Evolutionary conservation across 2,329 filamentous ascomycete species (phyloP).

Genomic region (Thielaviopsis punctulata): DNA sequence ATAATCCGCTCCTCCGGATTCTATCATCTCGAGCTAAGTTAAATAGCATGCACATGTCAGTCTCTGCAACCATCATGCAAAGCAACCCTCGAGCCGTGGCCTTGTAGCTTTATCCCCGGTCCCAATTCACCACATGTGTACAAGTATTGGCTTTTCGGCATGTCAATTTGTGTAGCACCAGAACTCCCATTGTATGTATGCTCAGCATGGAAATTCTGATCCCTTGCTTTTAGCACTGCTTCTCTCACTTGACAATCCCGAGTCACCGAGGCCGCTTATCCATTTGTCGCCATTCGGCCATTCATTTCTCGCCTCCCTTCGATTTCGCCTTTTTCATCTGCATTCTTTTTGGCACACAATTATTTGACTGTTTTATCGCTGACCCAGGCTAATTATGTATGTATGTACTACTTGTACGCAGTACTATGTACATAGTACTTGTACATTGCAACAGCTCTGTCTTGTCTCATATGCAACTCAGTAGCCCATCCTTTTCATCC

Average conservation of each 20-base stretch:
- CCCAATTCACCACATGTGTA: neutral
- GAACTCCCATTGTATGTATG: neutral
- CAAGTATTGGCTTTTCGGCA: neutral
- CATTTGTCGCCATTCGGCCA: neutral
- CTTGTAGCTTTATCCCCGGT: neutral
- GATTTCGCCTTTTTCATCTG: neutral
- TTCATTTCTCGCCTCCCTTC: neutral
- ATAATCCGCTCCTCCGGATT: neutral
- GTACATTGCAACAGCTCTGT: no score
- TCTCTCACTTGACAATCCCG: neutral
- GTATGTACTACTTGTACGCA: no score
- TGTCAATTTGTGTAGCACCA: neutral
- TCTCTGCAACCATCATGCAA: neutral
- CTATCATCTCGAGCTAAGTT: no score
- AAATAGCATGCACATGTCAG: neutral
- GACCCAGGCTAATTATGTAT: neutral
- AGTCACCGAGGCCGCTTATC: neutral
- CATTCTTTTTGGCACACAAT: neutral
- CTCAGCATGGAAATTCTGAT: neutral
- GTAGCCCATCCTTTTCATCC: constrained; percentile 1
- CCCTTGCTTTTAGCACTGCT: neutral
- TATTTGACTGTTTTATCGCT: neutral
- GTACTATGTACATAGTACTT: no score
- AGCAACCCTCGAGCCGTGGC: neutral
- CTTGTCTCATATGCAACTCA: no score